Conservation (phyloP, 805 yeast species). For the Myxozyma udenii region DNA sequence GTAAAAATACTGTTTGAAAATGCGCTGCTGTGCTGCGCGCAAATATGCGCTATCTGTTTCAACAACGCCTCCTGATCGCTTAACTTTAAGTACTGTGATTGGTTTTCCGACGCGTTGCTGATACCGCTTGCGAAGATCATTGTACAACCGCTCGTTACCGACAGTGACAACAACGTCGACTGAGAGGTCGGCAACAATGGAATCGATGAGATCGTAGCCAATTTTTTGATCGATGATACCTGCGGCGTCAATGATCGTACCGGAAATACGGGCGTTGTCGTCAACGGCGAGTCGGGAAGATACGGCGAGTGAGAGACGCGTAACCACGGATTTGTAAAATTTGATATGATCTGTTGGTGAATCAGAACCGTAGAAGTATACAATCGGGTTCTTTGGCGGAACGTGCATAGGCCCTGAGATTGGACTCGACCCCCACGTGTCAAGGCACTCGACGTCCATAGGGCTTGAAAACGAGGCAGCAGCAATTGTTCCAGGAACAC, state of each 20-base stretch:
- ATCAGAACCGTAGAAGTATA: conserved; percentile 73
- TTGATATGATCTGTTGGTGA: conserved; percentile 54
- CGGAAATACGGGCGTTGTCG: conserved; percentile 43
- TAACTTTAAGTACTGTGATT: conserved; percentile 56
- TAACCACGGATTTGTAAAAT: conserved; percentile 50
- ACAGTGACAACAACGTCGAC: conserved; percentile 62
- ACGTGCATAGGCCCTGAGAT: conserved; percentile 69
- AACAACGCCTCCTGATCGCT: conserved; percentile 72
- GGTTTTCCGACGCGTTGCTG: conserved; percentile 21
- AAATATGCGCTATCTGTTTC: conserved; percentile 66
- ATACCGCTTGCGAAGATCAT: conserved; percentile 55
- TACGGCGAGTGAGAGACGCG: conserved; percentile 51
- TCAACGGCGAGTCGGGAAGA: conserved; percentile 52
- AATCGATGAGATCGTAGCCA: conserved; percentile 48
- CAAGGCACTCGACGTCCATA: conserved; percentile 65
- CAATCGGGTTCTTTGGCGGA: conserved; percentile 73
- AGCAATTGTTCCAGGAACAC: conserved; percentile 72
- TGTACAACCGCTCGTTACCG: conserved; percentile 69
- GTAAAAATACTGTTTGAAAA: conserved; percentile 85
- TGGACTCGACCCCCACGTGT: conserved; percentile 72
- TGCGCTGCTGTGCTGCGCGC: conserved; percentile 68
- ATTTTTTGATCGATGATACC: conserved; percentile 52
- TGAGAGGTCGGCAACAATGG: conserved; percentile 55
- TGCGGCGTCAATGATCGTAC: conserved; percentile 74
- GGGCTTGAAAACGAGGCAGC: conserved; percentile 82